phyloP scores from a whole-genome alignment of 31 red algal genomes.

The Porphyra umbilicalis region DNA sequence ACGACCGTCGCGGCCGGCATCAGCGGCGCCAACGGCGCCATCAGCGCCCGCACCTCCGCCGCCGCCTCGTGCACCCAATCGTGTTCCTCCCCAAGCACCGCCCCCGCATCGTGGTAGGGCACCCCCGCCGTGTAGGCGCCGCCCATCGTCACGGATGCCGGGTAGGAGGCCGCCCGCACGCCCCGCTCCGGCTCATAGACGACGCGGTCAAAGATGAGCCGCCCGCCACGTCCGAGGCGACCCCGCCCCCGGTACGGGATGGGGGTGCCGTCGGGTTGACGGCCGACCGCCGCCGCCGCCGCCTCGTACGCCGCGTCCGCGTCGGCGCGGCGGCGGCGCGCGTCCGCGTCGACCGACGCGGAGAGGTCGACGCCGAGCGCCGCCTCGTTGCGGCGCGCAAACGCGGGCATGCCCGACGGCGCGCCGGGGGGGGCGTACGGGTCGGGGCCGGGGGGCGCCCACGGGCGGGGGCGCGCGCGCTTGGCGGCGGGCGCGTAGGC shows the following conservation, averaged over 20 bases:
- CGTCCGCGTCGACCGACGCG: background rate
- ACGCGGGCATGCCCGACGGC: background rate
- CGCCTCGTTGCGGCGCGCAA: background rate
- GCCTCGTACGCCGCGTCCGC: background rate
- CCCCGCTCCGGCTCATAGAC: conserved; percentile 40
- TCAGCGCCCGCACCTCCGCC: background rate
- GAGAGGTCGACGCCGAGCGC: background rate
- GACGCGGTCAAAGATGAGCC: conserved; percentile 73
- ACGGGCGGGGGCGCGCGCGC: background rate
- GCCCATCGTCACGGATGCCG: conserved; percentile 47
- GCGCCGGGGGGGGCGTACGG: background rate
- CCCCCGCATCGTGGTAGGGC: conserved; percentile 26
- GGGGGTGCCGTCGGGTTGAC: background rate
- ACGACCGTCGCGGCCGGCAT: background rate
- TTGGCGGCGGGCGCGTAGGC: background rate
- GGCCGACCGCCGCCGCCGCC: background rate
- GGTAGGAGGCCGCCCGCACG: conserved; percentile 57
- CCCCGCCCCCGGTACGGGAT: conserved; percentile 14
- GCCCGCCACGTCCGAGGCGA: conserved; percentile 58
- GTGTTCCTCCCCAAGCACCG: background rate
- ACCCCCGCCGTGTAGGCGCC: conserved; percentile 56
- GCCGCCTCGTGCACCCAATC: background rate
- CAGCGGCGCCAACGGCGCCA: background rate
- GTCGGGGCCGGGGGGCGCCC: background rate
- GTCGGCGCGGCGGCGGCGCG: background rate